Percentiles rank a stretch among this genome's conserved stretches.
These are phyloP conservation scores for Durotheca rogersii DNA, from an alignment of 495 filamentous ascomycete species.

Conservation along the genomic window DNA sequence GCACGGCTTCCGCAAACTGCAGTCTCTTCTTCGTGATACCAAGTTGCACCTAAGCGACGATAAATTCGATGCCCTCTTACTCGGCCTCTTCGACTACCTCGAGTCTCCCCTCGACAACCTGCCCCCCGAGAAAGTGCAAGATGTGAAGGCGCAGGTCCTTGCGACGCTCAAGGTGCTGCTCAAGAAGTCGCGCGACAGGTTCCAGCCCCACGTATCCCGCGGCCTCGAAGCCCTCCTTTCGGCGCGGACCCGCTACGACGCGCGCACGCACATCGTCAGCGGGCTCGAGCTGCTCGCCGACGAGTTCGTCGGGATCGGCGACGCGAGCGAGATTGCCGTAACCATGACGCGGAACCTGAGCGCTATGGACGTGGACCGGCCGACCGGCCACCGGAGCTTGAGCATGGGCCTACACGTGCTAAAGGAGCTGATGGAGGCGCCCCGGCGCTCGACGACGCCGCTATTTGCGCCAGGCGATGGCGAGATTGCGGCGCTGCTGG, in stretches of 20 bases:
- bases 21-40: conserved; percentile 73
- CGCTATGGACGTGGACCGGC: conserved; percentile 37
- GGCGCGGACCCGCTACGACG: conserved; percentile 61
- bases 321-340: conserved; percentile 49
- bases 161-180: conserved; percentile 78
- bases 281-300: conserved; percentile 56
- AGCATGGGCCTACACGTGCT: conserved; percentile 65
- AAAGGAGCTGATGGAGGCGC: conserved; percentile 48
- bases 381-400: conserved; percentile 42
- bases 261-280: conserved; percentile 54
- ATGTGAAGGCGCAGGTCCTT: conserved; percentile 81
- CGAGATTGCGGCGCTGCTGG: conserved; percentile 51
- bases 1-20: conserved; percentile 84
- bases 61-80: conserved; percentile 72
- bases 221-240: conserved; percentile 67
- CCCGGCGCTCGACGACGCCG: conserved; percentile 16
- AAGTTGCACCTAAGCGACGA: conserved; percentile 56
- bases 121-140: conserved; percentile 58
- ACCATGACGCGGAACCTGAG: conserved; percentile 47
- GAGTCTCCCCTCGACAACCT: conserved; percentile 53
- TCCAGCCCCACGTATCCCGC: conserved; percentile 63
- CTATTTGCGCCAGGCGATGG: conserved; percentile 43
- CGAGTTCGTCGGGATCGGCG: conserved; percentile 53
- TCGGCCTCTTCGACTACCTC: conserved; percentile 73
- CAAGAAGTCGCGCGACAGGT: conserved; percentile 61